These are phyloP conservation scores for Zopfia rhizophila DNA, from an alignment of 2,329 filamentous ascomycete genomes.

Conservation along the genomic window DNA sequence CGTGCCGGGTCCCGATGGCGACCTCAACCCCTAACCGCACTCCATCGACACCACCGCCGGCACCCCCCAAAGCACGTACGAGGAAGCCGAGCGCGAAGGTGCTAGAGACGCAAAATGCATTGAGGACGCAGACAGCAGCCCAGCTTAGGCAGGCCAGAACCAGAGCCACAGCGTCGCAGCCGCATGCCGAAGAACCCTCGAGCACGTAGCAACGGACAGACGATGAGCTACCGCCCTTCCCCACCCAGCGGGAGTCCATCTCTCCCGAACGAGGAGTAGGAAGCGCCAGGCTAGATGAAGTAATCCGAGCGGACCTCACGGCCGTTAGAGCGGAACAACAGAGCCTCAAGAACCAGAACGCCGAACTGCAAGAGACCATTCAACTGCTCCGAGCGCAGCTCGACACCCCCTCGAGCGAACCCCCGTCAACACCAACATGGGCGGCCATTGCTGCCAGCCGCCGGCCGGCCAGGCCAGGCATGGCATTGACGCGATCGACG, in stretches of 20 bases:
- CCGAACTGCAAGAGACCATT: slow-evolving; percentile 7
- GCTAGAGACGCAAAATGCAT: slow-evolving; percentile 8
- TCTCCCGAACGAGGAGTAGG: slow-evolving; percentile 10
- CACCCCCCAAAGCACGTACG: slow-evolving; percentile 9
- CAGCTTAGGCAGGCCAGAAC: slow-evolving; percentile 13
- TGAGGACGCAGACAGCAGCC: slow-evolving; percentile 6
- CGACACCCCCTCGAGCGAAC: slow-evolving; percentile 14
- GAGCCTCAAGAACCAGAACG: slow-evolving; percentile 11
- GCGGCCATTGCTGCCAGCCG: slow-evolving; percentile 18
- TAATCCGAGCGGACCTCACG: slow-evolving; percentile 6
- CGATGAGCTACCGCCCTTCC: slow-evolving; percentile 16
- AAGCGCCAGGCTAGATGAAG: slow-evolving; percentile 3
- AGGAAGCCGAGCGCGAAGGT: slow-evolving; percentile 18
- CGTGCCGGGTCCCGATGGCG: slow-evolving; percentile 19
- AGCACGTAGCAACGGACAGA: slow-evolving; percentile 13
- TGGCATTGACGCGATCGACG: slow-evolving; percentile 3
- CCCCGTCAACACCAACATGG: slow-evolving; percentile 16
- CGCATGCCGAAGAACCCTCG: slow-evolving; percentile 6
- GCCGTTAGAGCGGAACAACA: slow-evolving; percentile 12
- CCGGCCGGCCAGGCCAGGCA: slow-evolving; percentile 9
- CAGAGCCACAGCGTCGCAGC: slow-evolving; percentile 15
- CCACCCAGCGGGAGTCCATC: slow-evolving; percentile 10
- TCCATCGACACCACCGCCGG: slow-evolving; percentile 16
- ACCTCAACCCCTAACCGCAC: slow-evolving; percentile 12
- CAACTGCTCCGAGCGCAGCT: slow-evolving; percentile 13